phyloP scores from a whole-genome alignment of 305 asterid species.

The Euphrasia arctica region DNA sequence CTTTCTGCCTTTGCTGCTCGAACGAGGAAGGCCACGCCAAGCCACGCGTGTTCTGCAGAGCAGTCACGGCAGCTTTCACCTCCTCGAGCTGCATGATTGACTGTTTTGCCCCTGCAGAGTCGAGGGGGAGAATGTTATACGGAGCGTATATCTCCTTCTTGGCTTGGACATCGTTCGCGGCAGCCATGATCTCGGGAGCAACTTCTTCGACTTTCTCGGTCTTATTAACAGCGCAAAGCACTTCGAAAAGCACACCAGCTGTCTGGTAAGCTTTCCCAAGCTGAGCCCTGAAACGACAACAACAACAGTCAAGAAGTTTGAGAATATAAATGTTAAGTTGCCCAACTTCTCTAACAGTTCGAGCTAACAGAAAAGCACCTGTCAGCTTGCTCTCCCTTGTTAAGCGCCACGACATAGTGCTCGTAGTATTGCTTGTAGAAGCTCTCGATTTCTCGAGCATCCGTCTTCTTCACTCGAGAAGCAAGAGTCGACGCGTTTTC shows the following conservation, averaged over 20 bases:
- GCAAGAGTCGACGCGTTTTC: constrained; percentile 88
- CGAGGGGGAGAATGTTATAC: constrained; percentile 91
- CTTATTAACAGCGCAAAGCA: constrained; percentile 96
- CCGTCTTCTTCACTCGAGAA: constrained; percentile 84
- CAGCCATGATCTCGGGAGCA: constrained; percentile 97
- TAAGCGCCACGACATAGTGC: constrained; percentile 87
- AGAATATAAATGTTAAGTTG: too few relatives aligned
- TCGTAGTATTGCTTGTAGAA: constrained; percentile 96
- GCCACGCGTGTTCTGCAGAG: constrained; percentile 64
- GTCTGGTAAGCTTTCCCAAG: constrained; percentile 99
- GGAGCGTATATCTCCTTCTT: constrained; percentile 92
- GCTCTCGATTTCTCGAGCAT: constrained; percentile 98
- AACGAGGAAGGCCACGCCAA: constrained; percentile 82
- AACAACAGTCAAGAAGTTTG: too few relatives aligned
- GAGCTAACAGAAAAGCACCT: too few relatives aligned
- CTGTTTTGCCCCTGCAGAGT: constrained; percentile 92
- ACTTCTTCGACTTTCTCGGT: constrained; percentile 95
- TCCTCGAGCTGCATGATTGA: constrained; percentile 99
- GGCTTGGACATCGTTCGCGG: constrained; percentile 97
- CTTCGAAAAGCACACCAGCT: constrained; percentile 98
- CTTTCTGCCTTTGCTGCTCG: constrained; percentile 72
- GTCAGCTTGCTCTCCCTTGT: constrained; percentile 95
- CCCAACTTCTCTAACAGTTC: too few relatives aligned
- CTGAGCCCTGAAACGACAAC: too few relatives aligned
- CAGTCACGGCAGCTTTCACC: constrained; percentile 92